Percentiles rank a stretch among this genome's conserved stretches.
phyloP scores from a whole-genome alignment of 352 stramenopile genomes.

The Phytopythium chamaehyphon region DNA sequence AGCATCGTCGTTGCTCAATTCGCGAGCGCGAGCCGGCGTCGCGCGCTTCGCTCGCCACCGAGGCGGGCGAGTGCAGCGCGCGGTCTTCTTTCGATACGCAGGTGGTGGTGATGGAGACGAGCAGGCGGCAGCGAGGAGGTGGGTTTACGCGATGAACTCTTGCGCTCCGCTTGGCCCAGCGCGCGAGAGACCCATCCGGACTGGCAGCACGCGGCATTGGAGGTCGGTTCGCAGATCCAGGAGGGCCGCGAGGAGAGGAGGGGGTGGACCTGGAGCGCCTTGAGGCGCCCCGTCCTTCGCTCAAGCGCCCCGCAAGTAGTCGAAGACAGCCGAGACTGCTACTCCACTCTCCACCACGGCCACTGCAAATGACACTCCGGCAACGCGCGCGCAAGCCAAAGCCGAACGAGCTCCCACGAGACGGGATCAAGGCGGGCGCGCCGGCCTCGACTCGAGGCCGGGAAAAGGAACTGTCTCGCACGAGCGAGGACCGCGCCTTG shows the following conservation, averaged over 20 bases:
- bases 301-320: slow-evolving; percentile 6
- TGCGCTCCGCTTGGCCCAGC: slow-evolving; percentile 5
- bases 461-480: slow-evolving; percentile 3
- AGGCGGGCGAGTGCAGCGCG: background rate
- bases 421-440: slow-evolving; percentile 1
- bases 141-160: slow-evolving; percentile 10
- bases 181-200: too few species aligned
- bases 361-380: background rate
- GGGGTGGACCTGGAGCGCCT: background rate
- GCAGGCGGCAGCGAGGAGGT: slow-evolving; percentile 8
- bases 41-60: background rate
- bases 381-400: background rate
- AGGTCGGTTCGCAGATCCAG: too few species aligned
- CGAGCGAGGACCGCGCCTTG: slow-evolving; percentile 2
- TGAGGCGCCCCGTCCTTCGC: background rate
- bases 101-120: slow-evolving; percentile 5
- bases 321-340: background rate
- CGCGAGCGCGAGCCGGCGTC: slow-evolving; percentile 4
- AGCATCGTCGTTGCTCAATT: slow-evolving; percentile 32
- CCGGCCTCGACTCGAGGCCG: slow-evolving; percentile 6
- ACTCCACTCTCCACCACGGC: background rate
- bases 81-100: slow-evolving; percentile 8
- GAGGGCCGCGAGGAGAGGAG: too few species aligned
- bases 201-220: too few species aligned
- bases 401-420: background rate